A percentile compares a stretch with the other conserved stretches of the same genome.
Conservation (phyloP, 257 asterid species). For the Nemophila menziesii region DNA sequence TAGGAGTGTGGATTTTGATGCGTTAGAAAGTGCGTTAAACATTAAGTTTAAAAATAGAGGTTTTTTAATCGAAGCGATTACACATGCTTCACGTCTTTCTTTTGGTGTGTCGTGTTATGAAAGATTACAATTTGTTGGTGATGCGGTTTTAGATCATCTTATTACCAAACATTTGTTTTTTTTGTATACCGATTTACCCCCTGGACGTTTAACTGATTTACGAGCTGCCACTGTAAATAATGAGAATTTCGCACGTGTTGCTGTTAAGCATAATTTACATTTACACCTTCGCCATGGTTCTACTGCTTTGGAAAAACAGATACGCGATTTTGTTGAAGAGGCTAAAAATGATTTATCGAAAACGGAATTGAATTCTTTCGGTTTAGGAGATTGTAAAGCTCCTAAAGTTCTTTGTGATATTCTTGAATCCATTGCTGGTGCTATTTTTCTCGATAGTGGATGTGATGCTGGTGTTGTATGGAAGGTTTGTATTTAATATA, state of each 20-base stretch:
- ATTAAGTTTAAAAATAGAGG: slow-evolving; percentile 53
- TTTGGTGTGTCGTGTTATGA: slow-evolving; percentile 96
- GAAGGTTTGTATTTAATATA: slow-evolving; percentile 54
- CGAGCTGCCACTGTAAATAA: slow-evolving; percentile 99
- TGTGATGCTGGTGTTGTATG: slow-evolving; percentile 75
- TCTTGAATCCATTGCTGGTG: slow-evolving; percentile 96
- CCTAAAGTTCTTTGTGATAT: slow-evolving; percentile 99
- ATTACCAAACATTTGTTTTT: slow-evolving; percentile 83
- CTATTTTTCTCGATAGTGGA: slow-evolving; percentile 84
- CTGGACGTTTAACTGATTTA: slow-evolving; percentile 92
- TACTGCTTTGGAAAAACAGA: slow-evolving; percentile 93
- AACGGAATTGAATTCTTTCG: slow-evolving; percentile 90
- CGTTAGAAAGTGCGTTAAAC: slow-evolving; percentile 58
- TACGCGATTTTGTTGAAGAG: slow-evolving; percentile 86
- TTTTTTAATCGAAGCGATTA: slow-evolving; percentile 86
- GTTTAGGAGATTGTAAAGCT: slow-evolving; percentile 98
- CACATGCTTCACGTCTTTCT: slow-evolving; percentile 98
- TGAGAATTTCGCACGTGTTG: slow-evolving; percentile 94
- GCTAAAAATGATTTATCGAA: slow-evolving; percentile 55
- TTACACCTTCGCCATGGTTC: slow-evolving; percentile 96
- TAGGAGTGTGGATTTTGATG: slow-evolving; percentile 67
- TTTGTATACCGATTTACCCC: slow-evolving; percentile 91
- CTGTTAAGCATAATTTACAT: slow-evolving; percentile 86
- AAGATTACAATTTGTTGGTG: slow-evolving; percentile 92
- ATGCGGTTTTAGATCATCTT: slow-evolving; percentile 96